Evolutionary conservation across 1,139 yeast species (phyloP).

Genomic region (Arxiozyma slooffiae): DNA sequence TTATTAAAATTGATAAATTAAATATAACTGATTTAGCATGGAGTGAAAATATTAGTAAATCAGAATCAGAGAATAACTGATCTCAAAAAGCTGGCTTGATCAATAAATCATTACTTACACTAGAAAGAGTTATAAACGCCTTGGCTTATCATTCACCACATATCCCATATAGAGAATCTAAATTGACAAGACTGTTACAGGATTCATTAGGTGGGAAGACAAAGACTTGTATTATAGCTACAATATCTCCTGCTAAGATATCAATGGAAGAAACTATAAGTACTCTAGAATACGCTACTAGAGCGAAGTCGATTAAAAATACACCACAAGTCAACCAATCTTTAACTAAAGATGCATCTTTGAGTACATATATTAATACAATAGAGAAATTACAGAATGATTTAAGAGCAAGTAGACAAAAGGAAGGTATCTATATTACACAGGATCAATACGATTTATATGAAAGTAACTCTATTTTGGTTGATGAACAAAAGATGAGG

Average conservation of each 20-base stretch:
- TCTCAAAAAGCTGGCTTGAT: slow-evolving; percentile 87
- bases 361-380: slow-evolving; percentile 43
- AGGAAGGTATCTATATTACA: slow-evolving; percentile 58
- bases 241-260: slow-evolving; percentile 68
- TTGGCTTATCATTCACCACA: slow-evolving; percentile 53
- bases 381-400: slow-evolving; percentile 53
- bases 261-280: slow-evolving; percentile 72
- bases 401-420: slow-evolving; percentile 49
- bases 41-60: slow-evolving; percentile 66
- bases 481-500: slow-evolving; percentile 40
- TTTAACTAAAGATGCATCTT: slow-evolving; percentile 41
- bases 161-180: slow-evolving; percentile 80
- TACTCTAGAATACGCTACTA: slow-evolving; percentile 75
- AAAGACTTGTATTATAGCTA: slow-evolving; percentile 69
- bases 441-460: slow-evolving; percentile 35
- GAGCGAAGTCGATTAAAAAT: slow-evolving; percentile 71
- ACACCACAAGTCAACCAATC: slow-evolving; percentile 56
- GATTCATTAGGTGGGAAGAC: slow-evolving; percentile 81
- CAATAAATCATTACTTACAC: slow-evolving; percentile 69
- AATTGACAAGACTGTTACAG: slow-evolving; percentile 65
- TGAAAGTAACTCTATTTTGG: slow-evolving; percentile 38
- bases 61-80: slow-evolving; percentile 69
- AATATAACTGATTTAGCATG: slow-evolving; percentile 87
- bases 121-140: slow-evolving; percentile 77
- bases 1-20: slow-evolving; percentile 48